phyloP scores from a whole-genome alignment of 1,284 basidiomycete species.

The Inonotus obliquus region DNA sequence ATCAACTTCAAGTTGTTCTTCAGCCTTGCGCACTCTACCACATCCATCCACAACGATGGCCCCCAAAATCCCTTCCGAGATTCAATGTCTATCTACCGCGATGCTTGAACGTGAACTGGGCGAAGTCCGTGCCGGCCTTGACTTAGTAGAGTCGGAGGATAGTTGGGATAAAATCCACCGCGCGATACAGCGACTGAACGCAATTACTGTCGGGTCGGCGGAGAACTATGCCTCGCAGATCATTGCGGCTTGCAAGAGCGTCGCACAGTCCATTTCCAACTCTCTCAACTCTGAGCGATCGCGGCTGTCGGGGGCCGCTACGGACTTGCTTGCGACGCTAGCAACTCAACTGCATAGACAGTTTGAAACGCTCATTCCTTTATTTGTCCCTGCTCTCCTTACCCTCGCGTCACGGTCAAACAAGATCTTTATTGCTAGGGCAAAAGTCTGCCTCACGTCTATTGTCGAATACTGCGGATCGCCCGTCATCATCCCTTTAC shows the following conservation, averaged over 20 bases:
- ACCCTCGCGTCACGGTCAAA: constrained; percentile 71
- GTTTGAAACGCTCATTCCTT: constrained; percentile 66
- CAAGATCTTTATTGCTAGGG: constrained; percentile 72
- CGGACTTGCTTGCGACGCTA: constrained; percentile 58
- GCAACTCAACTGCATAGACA: constrained; percentile 52
- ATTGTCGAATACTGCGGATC: constrained; percentile 70
- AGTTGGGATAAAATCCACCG: constrained; percentile 73
- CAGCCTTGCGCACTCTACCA: neutral
- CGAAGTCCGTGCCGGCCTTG: constrained; percentile 39
- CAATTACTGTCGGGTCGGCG: constrained; percentile 51
- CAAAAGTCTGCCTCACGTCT: constrained; percentile 51
- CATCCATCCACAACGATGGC: constrained; percentile 17
- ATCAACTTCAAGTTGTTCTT: too few relatives aligned
- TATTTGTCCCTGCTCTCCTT: constrained; percentile 68
- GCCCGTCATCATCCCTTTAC: constrained; percentile 59
- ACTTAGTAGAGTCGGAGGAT: constrained; percentile 72
- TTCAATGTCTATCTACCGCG: constrained; percentile 8
- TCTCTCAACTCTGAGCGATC: constrained; percentile 77
- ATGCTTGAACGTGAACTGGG: constrained; percentile 33
- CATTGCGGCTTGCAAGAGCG: constrained; percentile 46
- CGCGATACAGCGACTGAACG: constrained; percentile 46
- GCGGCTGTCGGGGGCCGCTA: constrained; percentile 65
- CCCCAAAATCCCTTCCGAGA: constrained; percentile 21
- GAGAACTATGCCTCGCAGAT: constrained; percentile 54
- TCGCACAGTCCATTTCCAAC: constrained; percentile 52